Percentiles rank a stretch among this genome's conserved stretches.
phyloP scores from a whole-genome alignment of 225 moss, liverwort and hornwort species.

The Physcomitrium patens region DNA sequence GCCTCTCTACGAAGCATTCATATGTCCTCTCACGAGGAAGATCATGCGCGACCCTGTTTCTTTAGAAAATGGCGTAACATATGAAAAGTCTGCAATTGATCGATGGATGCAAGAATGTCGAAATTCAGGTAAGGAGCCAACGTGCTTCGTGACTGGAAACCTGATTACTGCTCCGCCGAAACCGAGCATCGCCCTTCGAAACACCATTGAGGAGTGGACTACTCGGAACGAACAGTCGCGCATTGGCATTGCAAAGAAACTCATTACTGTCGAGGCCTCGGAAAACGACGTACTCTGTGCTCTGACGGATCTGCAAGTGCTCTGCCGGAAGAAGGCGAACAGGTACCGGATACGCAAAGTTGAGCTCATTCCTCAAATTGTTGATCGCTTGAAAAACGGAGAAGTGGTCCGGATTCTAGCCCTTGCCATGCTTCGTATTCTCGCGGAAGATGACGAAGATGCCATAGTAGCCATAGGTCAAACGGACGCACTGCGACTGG shows the following conservation, averaged over 20 bases:
- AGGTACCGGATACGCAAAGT: slow-evolving; percentile 69
- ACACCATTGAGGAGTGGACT: slow-evolving; percentile 98
- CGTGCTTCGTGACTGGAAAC: slow-evolving; percentile 84
- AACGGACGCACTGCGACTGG: slow-evolving; percentile 60
- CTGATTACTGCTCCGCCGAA: slow-evolving; percentile 66
- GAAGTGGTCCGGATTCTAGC: slow-evolving; percentile 71
- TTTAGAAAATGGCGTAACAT: slow-evolving; percentile 82
- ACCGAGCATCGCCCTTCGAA: slow-evolving; percentile 88
- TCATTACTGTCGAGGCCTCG: slow-evolving; percentile 49
- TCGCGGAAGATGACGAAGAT: slow-evolving; percentile 89
- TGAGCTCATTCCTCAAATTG: slow-evolving; percentile 79
- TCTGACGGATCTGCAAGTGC: slow-evolving; percentile 75
- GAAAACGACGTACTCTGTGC: slow-evolving; percentile 73
- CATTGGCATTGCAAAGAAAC: slow-evolving; percentile 65
- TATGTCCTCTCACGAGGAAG: slow-evolving; percentile 91
- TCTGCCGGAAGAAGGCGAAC: slow-evolving; percentile 68
- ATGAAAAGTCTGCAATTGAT: slow-evolving; percentile 81
- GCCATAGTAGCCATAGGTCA: slow-evolving; percentile 61
- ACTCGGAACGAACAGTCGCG: slow-evolving; percentile 73
- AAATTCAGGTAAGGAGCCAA: slow-evolving; percentile 61
- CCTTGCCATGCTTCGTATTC: slow-evolving; percentile 57
- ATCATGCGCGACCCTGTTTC: slow-evolving; percentile 95
- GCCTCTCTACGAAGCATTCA: slow-evolving; percentile 91
- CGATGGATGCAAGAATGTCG: slow-evolving; percentile 87
- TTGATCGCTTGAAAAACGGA: slow-evolving; percentile 69